Percentiles rank a stretch among this genome's conserved stretches.
phyloP scores from a whole-genome alignment of 768 basidiomycete genomes.

The Gymnopilus dilepis region DNA sequence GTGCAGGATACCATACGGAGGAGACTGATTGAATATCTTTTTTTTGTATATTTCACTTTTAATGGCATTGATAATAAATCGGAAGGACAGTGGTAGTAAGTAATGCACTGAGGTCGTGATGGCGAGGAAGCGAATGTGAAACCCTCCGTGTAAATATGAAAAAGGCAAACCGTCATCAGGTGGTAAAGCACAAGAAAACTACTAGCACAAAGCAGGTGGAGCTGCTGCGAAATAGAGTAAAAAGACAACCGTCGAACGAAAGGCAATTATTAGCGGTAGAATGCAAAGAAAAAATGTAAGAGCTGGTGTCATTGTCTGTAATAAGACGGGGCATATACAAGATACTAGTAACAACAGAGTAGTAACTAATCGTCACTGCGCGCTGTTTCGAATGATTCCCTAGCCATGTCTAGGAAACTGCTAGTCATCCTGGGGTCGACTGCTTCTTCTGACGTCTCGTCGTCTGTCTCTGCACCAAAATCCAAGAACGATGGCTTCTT shows the following conservation, averaged over 20 bases:
- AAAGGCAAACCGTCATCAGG: constrained; percentile 20
- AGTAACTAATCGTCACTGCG: constrained; percentile 33
- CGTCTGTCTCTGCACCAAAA: constrained; percentile 58
- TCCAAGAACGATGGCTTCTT: constrained; percentile 77
- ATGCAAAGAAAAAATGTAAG: constrained; percentile 18
- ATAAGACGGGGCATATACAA: background rate
- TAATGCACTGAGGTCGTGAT: constrained; percentile 12
- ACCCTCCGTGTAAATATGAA: constrained; percentile 26
- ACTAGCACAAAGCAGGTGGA: constrained; percentile 7
- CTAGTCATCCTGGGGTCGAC: constrained; percentile 21
- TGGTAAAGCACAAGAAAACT: background rate
- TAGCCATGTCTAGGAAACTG: constrained; percentile 59
- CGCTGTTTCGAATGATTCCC: constrained; percentile 57
- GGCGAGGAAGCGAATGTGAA: constrained; percentile 19
- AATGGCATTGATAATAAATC: constrained; percentile 20
- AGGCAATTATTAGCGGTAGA: constrained; percentile 20
- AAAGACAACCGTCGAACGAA: constrained; percentile 20
- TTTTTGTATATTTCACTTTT: constrained; percentile 25
- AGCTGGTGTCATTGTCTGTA: background rate
- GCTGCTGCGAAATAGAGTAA: constrained; percentile 13
- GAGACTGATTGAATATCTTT: constrained; percentile 63
- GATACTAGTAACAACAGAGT: background rate
- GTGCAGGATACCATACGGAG: constrained; percentile 88
- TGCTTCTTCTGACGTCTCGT: constrained; percentile 33
- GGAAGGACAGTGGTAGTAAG: constrained; percentile 17